phyloP scores from a whole-genome alignment of 805 yeast species.

The Wickerhamia fluorescens region DNA sequence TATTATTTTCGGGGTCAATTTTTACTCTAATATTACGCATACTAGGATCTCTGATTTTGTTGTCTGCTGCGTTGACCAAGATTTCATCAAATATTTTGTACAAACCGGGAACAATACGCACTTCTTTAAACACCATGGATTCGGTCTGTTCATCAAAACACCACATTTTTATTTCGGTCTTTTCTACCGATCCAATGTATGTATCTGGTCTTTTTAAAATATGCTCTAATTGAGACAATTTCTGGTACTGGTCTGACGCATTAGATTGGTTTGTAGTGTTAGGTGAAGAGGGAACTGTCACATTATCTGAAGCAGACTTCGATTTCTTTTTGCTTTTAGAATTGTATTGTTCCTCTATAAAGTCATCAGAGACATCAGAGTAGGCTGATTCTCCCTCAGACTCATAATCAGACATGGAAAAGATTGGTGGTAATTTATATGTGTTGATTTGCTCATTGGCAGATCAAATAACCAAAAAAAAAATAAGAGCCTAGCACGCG shows the following conservation, averaged over 20 bases:
- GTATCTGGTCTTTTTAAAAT: slow-evolving; percentile 96
- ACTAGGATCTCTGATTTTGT: slow-evolving; percentile 86
- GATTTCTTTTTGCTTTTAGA: not conserved
- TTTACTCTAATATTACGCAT: slow-evolving; percentile 85
- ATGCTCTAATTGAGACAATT: slow-evolving; percentile 91
- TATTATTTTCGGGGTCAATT: slow-evolving; percentile 67
- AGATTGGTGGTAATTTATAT: not conserved
- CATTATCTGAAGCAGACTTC: slow-evolving; percentile 1
- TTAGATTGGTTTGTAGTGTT: slow-evolving; percentile 11
- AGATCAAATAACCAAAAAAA: too few relatives aligned
- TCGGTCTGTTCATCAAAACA: slow-evolving; percentile 50
- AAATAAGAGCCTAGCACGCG: too few relatives aligned
- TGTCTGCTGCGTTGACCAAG: slow-evolving; percentile 96
- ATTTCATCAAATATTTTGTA: slow-evolving; percentile 97
- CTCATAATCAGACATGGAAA: not conserved
- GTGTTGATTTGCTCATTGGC: too few relatives aligned
- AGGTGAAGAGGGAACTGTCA: slow-evolving; percentile 8
- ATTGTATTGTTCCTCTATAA: slow-evolving; percentile 1
- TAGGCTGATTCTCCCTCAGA: slow-evolving; percentile 4
- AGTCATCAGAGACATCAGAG: slow-evolving; percentile 7
- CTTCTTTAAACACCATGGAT: slow-evolving; percentile 46
- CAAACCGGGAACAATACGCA: slow-evolving; percentile 88
- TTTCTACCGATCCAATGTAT: slow-evolving; percentile 91
- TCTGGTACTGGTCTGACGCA: slow-evolving; percentile 79
- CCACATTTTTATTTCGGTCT: slow-evolving; percentile 78